Evolutionary conservation across 108 stramenopile genomes (phyloP).

Genomic region (Nitzschia inconspicua): DNA sequence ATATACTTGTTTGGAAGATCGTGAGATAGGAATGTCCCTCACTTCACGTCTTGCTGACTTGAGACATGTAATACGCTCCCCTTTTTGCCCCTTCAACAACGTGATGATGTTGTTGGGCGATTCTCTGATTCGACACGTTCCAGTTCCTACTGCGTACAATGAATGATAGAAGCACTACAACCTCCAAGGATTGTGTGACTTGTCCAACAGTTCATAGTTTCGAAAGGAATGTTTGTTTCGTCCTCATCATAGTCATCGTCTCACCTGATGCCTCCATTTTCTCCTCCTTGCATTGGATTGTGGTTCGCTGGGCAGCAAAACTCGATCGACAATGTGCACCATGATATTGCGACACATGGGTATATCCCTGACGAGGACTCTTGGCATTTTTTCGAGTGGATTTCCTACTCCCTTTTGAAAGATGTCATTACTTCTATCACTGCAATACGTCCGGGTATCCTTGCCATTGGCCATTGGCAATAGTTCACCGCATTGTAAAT

Average conservation of each 20-base stretch:
- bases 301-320: neutral
- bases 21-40: too few relatives aligned
- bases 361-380: neutral
- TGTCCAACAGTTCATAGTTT: neutral
- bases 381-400: neutral
- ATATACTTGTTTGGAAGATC: too few relatives aligned
- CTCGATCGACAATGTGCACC: neutral
- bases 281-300: neutral
- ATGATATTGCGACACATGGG: neutral
- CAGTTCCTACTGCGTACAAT: too few relatives aligned
- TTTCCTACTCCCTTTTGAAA: conserved; percentile 19
- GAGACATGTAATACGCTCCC: too few relatives aligned
- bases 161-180: too few relatives aligned
- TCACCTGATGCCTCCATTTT: neutral
- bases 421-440: neutral
- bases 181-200: neutral
- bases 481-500: neutral
- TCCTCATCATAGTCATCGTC: too few relatives aligned
- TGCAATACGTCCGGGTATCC: conserved; percentile 10
- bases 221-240: neutral
- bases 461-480: conserved; percentile 5
- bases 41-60: too few relatives aligned
- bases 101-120: too few relatives aligned
- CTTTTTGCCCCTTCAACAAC: too few relatives aligned
- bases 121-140: too few relatives aligned